These are phyloP conservation scores for Comarum palustre DNA, from an alignment of 306 rosid species.

Conservation along the genomic window DNA sequence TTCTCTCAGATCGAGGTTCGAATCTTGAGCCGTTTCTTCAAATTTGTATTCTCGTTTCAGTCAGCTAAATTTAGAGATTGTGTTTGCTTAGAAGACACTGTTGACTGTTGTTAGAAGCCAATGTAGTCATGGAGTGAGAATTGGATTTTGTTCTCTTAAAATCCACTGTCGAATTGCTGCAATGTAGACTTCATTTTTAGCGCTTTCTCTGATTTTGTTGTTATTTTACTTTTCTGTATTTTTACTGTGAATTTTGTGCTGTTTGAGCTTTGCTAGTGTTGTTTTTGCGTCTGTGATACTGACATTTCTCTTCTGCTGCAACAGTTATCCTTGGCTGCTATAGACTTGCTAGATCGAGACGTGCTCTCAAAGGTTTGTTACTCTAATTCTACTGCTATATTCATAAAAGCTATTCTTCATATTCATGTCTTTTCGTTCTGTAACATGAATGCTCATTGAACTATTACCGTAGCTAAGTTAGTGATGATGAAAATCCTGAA, in stretches of 20 bases:
- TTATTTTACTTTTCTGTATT: background rate
- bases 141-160: background rate
- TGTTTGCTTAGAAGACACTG: background rate
- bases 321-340: conserved; percentile 79
- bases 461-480: no score
- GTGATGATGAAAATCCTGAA: no score
- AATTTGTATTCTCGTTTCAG: background rate
- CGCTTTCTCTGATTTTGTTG: background rate
- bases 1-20: conserved; percentile 97
- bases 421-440: no score
- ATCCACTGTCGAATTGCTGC: background rate
- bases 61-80: background rate
- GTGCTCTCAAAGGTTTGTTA: conserved; percentile 79
- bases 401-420: background rate
- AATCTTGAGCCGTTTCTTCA: conserved; percentile 5
- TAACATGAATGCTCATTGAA: no score
- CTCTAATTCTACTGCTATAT: conserved; percentile 1
- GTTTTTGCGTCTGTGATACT: background rate
- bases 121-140: background rate
- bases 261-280: background rate
- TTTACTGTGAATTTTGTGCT: background rate
- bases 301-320: conserved; percentile 5
- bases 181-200: background rate
- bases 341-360: conserved; percentile 79
- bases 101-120: background rate